Evolutionary conservation across 2,329 filamentous ascomycete genomes (phyloP), one percentile per base, ranked within the genome.

Genomic region (Huntiella decipiens): DNA sequence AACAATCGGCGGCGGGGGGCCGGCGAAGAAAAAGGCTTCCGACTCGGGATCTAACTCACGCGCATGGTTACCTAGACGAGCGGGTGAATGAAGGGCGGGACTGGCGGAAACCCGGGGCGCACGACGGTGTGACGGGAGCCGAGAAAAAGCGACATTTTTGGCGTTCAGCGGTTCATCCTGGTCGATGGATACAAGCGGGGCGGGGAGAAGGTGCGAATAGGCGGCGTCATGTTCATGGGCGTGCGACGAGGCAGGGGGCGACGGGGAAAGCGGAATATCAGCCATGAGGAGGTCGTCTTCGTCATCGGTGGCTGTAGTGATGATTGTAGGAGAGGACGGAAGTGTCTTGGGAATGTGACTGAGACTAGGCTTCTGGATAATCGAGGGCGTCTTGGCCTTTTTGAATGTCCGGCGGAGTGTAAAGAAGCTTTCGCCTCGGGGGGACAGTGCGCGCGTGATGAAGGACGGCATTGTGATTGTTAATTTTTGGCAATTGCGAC

Each of bases 1-100:
- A 1, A 65, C 61, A 47, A 73, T 71, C 3, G 69, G 69, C 1
- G 69, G 67, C 0, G 69, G 69, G 0, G 69, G 68, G 1, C 67
- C 67, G 2, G 58, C 54, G 47, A 71, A 72, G 38, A 71, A 59
- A 3, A 40, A 5, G 57, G 50, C 10, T 55, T 60, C 6, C 52
- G 52, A 42, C 55, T 60, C 16, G n/a, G 43, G 12, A 19, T 44
- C 17, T 12, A 43, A 32, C 17, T 44, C 40, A 4, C 47, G 38
- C 3, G 38, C 45, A 44, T 15, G 34, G 34, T 48, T 44, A n/a
- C 34, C 34, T 8, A 32, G 13, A 28, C 8, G 22, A 3, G 40
- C 28, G 40, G 7, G 40, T 2, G 28, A 32, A 22, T 34, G 8
- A 12, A 15, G 15, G 38, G 34, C 43, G 4, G 22, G 22, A 28